Conservation (phyloP, 2,329 filamentous ascomycete species). For the Colletotrichum spaethianum region DNA sequence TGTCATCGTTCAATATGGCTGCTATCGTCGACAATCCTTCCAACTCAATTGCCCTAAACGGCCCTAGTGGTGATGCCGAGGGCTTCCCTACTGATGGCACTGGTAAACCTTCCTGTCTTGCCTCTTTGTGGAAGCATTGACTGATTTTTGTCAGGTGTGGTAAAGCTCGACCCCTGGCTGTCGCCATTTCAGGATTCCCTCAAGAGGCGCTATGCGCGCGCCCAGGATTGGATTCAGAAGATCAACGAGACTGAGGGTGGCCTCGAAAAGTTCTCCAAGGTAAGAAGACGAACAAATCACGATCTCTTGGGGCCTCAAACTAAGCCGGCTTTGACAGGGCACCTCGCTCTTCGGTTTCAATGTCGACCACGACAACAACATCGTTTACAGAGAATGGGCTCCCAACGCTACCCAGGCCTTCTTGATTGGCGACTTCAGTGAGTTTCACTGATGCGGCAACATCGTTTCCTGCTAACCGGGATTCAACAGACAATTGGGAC, state of each 20-base stretch:
- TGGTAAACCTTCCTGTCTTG: conserved; percentile 63
- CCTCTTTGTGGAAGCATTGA: background rate
- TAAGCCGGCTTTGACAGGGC: conserved; percentile 68
- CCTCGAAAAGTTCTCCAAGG: conserved; percentile 90
- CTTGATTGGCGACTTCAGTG: conserved; percentile 95
- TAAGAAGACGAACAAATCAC: conserved; percentile 53
- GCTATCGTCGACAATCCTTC: conserved; percentile 55
- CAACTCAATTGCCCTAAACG: conserved; percentile 58
- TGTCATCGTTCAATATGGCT: conserved; percentile 26
- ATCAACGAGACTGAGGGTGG: conserved; percentile 90
- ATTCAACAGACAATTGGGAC: conserved; percentile 83
- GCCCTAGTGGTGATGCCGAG: conserved; percentile 57
- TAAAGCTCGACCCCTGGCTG: conserved; percentile 91
- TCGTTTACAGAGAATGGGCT: conserved; percentile 96
- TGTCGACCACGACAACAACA: conserved; percentile 84
- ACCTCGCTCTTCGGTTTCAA: conserved; percentile 90
- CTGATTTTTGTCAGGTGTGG: conserved; percentile 73
- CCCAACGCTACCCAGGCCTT: conserved; percentile 89
- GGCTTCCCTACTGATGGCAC: conserved; percentile 78
- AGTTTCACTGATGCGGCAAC: conserved; percentile 47
- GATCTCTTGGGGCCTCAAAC: background rate
- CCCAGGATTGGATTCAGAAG: conserved; percentile 88
- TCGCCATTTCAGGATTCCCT: conserved; percentile 86
- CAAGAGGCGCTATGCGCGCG: conserved; percentile 81
- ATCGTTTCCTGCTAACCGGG: background rate